Evolutionary conservation across 1,139 yeast species (phyloP).

Genomic region (Sugiyamaella japonica): DNA sequence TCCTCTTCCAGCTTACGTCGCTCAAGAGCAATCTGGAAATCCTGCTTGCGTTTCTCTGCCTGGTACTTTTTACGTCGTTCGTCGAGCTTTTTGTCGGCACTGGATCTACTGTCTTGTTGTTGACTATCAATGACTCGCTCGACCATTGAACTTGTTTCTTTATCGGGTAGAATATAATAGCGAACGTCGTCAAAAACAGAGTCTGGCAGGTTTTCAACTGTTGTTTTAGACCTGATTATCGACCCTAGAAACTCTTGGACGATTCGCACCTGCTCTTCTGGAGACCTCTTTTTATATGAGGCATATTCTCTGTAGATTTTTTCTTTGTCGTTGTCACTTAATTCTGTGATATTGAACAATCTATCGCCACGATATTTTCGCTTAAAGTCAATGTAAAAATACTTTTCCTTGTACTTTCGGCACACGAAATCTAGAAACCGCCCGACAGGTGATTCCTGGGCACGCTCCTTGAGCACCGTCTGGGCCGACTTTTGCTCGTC

Average conservation of each 20-base stretch:
- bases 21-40: slow-evolving; percentile 5
- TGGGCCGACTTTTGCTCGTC: neutral
- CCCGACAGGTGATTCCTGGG: slow-evolving; percentile 26
- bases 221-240: neutral
- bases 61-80: neutral
- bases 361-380: slow-evolving; percentile 41
- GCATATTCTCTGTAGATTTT: slow-evolving; percentile 43
- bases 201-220: slow-evolving; percentile 11
- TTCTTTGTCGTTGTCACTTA: slow-evolving; percentile 46
- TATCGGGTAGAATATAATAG: slow-evolving; percentile 8
- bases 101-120: neutral
- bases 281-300: slow-evolving; percentile 21
- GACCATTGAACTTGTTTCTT: neutral
- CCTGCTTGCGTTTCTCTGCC: slow-evolving; percentile 2
- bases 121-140: neutral
- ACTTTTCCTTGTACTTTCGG: slow-evolving; percentile 37
- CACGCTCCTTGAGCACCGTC: neutral
- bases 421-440: slow-evolving; percentile 41
- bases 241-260: slow-evolving; percentile 7
- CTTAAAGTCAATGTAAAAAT: slow-evolving; percentile 50
- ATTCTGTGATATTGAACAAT: slow-evolving; percentile 35
- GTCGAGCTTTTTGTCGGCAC: slow-evolving; percentile 1
- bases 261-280: slow-evolving; percentile 18
- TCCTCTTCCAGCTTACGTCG: slow-evolving; percentile 13
- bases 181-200: slow-evolving; percentile 13